phyloP scores from a whole-genome alignment of 2,329 filamentous ascomycete species.

The Diplodia corticola region DNA sequence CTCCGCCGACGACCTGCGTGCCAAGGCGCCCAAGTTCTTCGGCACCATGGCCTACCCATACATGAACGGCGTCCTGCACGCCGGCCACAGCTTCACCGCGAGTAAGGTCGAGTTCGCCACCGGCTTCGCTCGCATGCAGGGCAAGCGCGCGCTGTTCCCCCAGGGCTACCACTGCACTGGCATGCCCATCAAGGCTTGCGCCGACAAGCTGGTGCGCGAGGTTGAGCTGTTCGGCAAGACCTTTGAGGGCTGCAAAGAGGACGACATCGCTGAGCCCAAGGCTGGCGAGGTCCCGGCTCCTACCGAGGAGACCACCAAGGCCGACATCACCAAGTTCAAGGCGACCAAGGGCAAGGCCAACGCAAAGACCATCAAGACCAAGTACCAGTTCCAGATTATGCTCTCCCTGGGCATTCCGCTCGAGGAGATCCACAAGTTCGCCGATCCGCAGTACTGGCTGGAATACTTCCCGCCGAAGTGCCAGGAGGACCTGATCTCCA shows the following conservation, averaged over 20 bases:
- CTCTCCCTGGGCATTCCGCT: slow-evolving; percentile 81
- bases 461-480: slow-evolving; percentile 85
- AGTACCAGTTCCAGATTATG: slow-evolving; percentile 97
- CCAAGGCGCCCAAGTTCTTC: slow-evolving; percentile 88
- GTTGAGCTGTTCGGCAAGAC: slow-evolving; percentile 84
- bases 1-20: slow-evolving; percentile 70
- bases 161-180: slow-evolving; percentile 95
- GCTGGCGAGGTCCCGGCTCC: slow-evolving; percentile 58
- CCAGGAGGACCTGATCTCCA: slow-evolving; percentile 74
- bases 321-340: slow-evolving; percentile 86
- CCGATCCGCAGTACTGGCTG: slow-evolving; percentile 90
- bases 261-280: slow-evolving; percentile 45
- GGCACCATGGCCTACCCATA: slow-evolving; percentile 70
- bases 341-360: slow-evolving; percentile 77
- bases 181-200: slow-evolving; percentile 96
- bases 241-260: slow-evolving; percentile 69
- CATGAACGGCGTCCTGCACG: slow-evolving; percentile 63
- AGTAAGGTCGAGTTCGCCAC: slow-evolving; percentile 91
- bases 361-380: slow-evolving; percentile 86
- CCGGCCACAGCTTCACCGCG: slow-evolving; percentile 88
- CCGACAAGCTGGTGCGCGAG: slow-evolving; percentile 90
- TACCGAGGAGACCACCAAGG: slow-evolving; percentile 65
- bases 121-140: slow-evolving; percentile 86
- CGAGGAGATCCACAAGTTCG: slow-evolving; percentile 89
- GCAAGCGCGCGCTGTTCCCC: slow-evolving; percentile 83